phyloP scores from a whole-genome alignment of 2,329 filamentous ascomycete species.

The Cladosporium sphaerospermum region DNA sequence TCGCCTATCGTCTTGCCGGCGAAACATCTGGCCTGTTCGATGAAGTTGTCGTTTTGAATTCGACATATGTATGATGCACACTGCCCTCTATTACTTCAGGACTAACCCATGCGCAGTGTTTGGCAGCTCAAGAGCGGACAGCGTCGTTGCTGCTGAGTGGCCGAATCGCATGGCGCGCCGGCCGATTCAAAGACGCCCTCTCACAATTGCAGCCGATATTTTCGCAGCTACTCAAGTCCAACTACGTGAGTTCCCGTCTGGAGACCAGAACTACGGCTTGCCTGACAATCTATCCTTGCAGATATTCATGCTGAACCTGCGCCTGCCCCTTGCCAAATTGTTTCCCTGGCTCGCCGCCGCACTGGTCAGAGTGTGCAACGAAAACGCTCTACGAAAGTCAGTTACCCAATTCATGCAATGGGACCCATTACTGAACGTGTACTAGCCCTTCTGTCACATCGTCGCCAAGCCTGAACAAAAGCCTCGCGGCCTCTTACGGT shows the following conservation, averaged over 20 bases:
- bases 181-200: background rate
- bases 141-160: background rate
- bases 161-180: background rate
- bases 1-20: conserved; percentile 51
- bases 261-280: background rate
- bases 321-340: conserved; percentile 34
- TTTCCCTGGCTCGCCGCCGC: conserved; percentile 34
- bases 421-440: background rate
- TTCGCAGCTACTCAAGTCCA: background rate
- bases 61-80: conserved; percentile 44
- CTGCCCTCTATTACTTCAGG: background rate
- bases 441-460: background rate
- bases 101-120: background rate
- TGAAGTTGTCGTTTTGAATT: conserved; percentile 50
- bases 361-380: conserved; percentile 40
- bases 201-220: background rate
- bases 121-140: background rate
- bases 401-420: background rate
- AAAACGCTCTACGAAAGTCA: background rate
- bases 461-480: background rate
- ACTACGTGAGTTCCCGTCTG: background rate
- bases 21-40: conserved; percentile 52
- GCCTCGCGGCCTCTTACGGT: conserved; percentile 46
- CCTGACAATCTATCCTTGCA: conserved; percentile 9
- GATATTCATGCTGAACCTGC: conserved; percentile 50